Percentiles rank a stretch among this genome's conserved stretches.
phyloP scores from a whole-genome alignment of 2,329 filamentous ascomycete species.

The Aspergillus tubingensis region DNA sequence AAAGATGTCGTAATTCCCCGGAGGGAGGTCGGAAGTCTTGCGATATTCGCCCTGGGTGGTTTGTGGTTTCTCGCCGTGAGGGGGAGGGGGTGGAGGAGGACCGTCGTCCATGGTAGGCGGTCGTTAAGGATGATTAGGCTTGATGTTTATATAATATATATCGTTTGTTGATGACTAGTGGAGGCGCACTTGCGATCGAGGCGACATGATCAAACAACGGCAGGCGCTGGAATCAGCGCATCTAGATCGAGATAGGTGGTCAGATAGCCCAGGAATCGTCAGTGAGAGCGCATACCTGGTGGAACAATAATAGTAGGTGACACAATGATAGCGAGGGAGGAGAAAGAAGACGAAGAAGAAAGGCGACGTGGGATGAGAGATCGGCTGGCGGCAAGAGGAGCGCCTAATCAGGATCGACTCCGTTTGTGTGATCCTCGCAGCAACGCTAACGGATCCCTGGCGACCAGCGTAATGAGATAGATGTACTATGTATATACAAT shows the following conservation, averaged over 20 bases:
- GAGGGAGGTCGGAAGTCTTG: conserved; percentile 64
- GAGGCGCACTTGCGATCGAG: background rate
- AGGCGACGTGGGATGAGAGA: background rate
- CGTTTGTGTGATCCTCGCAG: no score
- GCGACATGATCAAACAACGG: background rate
- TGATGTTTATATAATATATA: conserved; percentile 5
- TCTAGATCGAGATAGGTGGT: background rate
- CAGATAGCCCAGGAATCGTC: background rate
- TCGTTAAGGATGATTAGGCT: background rate
- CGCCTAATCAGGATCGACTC: background rate
- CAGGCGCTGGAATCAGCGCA: background rate
- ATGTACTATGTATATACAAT: background rate
- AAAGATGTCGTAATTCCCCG: conserved; percentile 96
- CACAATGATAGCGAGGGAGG: background rate
- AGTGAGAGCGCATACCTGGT: background rate
- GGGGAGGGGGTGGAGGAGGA: conserved; percentile 74
- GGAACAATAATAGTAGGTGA: background rate
- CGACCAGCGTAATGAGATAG: no score
- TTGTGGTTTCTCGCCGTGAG: conserved; percentile 77
- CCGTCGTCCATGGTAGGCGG: conserved; percentile 34
- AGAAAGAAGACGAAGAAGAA: background rate
- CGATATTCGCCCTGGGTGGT: conserved; percentile 56
- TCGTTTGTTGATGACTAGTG: background rate
- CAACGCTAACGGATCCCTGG: no score
- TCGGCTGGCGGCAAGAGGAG: background rate